A percentile compares a stretch with the other conserved stretches of the same genome.
Conservation (phyloP, 176 grass and related monocot species). For the Triticum urartu region DNA sequence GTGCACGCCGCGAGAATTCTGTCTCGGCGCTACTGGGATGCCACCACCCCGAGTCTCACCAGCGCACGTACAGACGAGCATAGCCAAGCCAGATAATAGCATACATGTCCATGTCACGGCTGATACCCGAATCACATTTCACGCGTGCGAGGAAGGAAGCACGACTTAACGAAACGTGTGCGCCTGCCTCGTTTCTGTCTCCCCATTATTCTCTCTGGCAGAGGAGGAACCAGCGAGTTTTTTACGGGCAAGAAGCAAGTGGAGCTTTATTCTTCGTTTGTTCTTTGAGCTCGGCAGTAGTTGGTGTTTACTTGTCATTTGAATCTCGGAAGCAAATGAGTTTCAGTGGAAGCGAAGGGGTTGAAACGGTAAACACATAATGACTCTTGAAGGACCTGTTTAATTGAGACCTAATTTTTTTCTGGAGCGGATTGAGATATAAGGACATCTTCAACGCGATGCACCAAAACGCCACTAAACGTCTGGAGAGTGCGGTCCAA, state of each 20-base stretch:
- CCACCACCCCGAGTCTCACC: not conserved
- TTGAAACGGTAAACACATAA: too few relatives aligned
- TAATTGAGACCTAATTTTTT: too few relatives aligned
- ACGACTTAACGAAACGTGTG: not conserved
- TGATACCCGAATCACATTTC: not conserved
- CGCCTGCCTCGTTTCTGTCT: not conserved
- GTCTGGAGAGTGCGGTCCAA: fast-evolving
- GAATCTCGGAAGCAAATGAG: not conserved
- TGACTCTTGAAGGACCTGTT: too few relatives aligned
- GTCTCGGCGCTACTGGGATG: not conserved
- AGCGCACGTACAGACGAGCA: not conserved
- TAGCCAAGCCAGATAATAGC: not conserved
- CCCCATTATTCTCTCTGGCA: not conserved
- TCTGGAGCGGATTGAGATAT: too few relatives aligned
- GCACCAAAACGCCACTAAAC: too few relatives aligned
- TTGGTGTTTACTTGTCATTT: not conserved
- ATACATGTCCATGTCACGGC: not conserved
- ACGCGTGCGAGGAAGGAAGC: not conserved
- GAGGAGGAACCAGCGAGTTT: not conserved
- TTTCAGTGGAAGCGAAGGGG: not conserved
- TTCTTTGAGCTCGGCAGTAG: not conserved
- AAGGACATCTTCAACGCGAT: too few relatives aligned
- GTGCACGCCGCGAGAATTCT: not conserved
- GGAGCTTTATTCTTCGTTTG: not conserved
- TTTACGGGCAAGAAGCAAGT: not conserved